A percentile compares a stretch with the other conserved stretches of the same genome.
phyloP scores from a whole-genome alignment of 805 yeast genomes.

The Candida stauntonica region DNA sequence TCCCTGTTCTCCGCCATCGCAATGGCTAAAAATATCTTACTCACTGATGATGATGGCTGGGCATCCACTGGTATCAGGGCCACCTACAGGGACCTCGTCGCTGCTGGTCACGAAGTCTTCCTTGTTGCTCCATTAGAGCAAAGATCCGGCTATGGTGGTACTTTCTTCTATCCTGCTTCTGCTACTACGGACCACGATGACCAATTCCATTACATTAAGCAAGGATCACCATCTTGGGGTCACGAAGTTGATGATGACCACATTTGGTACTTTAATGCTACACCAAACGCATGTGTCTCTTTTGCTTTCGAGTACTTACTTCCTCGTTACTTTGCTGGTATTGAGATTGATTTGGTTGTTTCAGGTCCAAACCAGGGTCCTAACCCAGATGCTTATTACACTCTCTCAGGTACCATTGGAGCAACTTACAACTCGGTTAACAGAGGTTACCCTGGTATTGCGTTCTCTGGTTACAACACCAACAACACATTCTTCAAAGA shows the following conservation, averaged over 20 bases:
- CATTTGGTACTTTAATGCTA: constrained; percentile 53
- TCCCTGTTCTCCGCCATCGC: constrained; percentile 11
- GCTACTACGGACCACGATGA: constrained; percentile 40
- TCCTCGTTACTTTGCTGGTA: constrained; percentile 41
- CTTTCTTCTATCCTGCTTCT: constrained; percentile 39
- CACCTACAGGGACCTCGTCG: constrained; percentile 41
- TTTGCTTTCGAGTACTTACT: constrained; percentile 44
- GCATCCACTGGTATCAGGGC: constrained; percentile 54
- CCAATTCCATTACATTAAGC: constrained; percentile 42
- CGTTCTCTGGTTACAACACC: constrained; percentile 46
- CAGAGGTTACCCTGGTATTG: constrained; percentile 46
- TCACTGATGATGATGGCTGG: constrained; percentile 57
- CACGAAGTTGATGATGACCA: constrained; percentile 39
- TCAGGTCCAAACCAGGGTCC: constrained; percentile 52
- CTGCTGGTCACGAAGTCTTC: constrained; percentile 46
- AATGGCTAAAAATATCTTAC: constrained; percentile 38
- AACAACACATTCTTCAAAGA: constrained; percentile 44
- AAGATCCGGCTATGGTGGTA: constrained; percentile 54
- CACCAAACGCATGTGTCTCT: constrained; percentile 51
- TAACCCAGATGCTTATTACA: constrained; percentile 39
- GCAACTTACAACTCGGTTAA: constrained; percentile 44
- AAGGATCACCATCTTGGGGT: constrained; percentile 54
- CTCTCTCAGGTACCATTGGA: constrained; percentile 49
- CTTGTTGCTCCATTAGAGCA: constrained; percentile 50
- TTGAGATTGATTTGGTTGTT: constrained; percentile 43